Evolutionary conservation across 805 yeast genomes (phyloP).

Genomic region (Blastobotrys americana): DNA sequence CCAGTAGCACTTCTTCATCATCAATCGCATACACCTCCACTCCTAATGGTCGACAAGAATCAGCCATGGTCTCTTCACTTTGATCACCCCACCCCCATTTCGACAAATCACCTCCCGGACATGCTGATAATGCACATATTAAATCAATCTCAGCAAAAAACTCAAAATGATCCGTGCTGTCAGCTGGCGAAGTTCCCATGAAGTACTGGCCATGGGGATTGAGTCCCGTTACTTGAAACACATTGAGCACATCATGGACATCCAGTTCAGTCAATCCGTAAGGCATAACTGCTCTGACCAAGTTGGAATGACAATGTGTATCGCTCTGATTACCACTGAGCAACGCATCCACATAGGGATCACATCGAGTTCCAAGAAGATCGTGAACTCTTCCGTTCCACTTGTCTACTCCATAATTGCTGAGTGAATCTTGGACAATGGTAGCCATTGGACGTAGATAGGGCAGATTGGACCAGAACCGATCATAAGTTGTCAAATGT

Average conservation of each 20-base stretch:
- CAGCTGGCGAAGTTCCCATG: conserved; percentile 65
- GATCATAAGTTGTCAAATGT: conserved; percentile 53
- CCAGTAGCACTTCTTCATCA: conserved; percentile 37
- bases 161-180: conserved; percentile 53
- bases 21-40: conserved; percentile 53
- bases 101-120: conserved; percentile 65
- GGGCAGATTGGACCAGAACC: conserved; percentile 62
- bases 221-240: conserved; percentile 62
- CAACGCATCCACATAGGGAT: conserved; percentile 59
- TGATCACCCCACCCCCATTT: conserved; percentile 69
- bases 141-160: conserved; percentile 61
- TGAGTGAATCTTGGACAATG: conserved; percentile 52
- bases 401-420: conserved; percentile 49
- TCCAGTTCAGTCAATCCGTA: conserved; percentile 57
- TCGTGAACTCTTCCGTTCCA: conserved; percentile 64
- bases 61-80: conserved; percentile 44
- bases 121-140: conserved; percentile 56
- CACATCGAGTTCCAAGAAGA: conserved; percentile 61
- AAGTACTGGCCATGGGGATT: conserved; percentile 59
- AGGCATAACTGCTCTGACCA: conserved; percentile 52
- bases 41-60: conserved; percentile 56
- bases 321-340: conserved; percentile 60
- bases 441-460: conserved; percentile 57
- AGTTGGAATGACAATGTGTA: conserved; percentile 60
- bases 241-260: conserved; percentile 63